Evolutionary conservation across 495 filamentous ascomycete species (phyloP), one percentile per base, ranked within the genome.

Genomic region (Penicillium psychrofluorescens): DNA sequence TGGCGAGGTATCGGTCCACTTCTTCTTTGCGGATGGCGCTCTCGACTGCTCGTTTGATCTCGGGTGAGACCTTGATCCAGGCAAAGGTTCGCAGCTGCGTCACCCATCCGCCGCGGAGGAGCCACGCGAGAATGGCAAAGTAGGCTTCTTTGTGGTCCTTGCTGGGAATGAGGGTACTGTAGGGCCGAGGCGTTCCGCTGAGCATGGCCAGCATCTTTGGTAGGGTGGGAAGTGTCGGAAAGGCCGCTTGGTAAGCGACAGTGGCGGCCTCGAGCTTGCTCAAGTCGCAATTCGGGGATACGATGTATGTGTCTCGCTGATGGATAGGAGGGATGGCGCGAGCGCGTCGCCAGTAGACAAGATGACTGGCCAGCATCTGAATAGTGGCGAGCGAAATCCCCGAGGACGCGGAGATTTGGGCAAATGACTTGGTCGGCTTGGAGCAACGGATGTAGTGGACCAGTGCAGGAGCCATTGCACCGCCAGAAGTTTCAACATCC

Each of bases 261-360:
- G 79, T 80, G 3, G 88, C 85, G n/a, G 74, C 63, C 30, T 80
- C 77, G 0, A 96, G 71, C 39, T 84, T 81, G 48, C 75, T 74
- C 57, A 88, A 74, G 52, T 95, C 86, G 40, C 88, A 90, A 59
- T 95, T 95, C 0, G 91, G 92, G 15, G 86, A 92, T 29, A 95
- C 80, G 22, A 95, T 85, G 62, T 96, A 98, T n/a, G 81, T 88
- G 59, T 97, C 88, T 29, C 90, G 72, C 30, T 83, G 84, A 51
- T 95, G 88, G 11, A 97, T 76, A 2, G 92, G 92, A 9, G 89
- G 87, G 45, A 98, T 95, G 28, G 90, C 84, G 32, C 91, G 85
- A 31, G 90, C 92, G 40, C 88, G 83, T 29, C 92, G 79, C 89
- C 90, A 96, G 67, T 91, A 94, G 35, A 97, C 88, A 40, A 98